phyloP scores from a whole-genome alignment of 164 flowering plant species.

The Stephania japonica region DNA sequence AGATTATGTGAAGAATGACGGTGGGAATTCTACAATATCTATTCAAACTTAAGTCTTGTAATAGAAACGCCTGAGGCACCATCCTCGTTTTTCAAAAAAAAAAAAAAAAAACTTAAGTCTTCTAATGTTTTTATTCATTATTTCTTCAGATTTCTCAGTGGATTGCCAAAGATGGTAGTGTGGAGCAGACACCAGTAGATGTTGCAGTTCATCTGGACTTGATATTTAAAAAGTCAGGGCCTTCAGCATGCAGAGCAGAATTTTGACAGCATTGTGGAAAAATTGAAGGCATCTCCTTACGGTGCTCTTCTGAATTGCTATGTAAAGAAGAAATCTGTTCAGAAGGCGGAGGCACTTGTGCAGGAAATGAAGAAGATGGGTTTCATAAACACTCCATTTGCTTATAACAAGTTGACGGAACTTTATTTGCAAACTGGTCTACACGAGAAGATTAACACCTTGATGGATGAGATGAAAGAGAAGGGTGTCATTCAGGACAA shows the following conservation, averaged over 20 bases:
- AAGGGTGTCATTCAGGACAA: too few relatives aligned
- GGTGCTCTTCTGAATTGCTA: slow-evolving; percentile 37
- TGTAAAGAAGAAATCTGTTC: slow-evolving; percentile 21
- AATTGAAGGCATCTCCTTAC: slow-evolving; percentile 17
- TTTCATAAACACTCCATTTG: slow-evolving; percentile 9
- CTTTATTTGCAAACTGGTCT: too few relatives aligned
- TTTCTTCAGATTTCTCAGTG: slow-evolving; percentile 37
- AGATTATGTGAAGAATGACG: not conserved
- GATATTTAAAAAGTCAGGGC: slow-evolving; percentile 32
- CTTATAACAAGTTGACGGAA: not conserved
- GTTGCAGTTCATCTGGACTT: slow-evolving; percentile 27
- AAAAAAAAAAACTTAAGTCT: too few relatives aligned
- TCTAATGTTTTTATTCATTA: not conserved
- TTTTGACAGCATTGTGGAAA: slow-evolving; percentile 21
- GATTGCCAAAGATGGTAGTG: slow-evolving; percentile 34
- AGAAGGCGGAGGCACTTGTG: slow-evolving; percentile 34
- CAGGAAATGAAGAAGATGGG: slow-evolving; percentile 33
- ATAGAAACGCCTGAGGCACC: too few relatives aligned
- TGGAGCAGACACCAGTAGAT: slow-evolving; percentile 13
- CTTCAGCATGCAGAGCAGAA: slow-evolving; percentile 32
- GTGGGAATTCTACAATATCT: not conserved
- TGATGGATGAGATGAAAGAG: too few relatives aligned
- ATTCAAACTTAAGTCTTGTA: not conserved
- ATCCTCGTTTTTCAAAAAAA: too few relatives aligned
- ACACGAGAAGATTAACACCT: too few relatives aligned